A percentile compares a stretch with the other conserved stretches of the same genome.
These are phyloP conservation scores for Scorias spongiosa DNA, from an alignment of 2,329 filamentous ascomycete genomes.

Conservation along the genomic window DNA sequence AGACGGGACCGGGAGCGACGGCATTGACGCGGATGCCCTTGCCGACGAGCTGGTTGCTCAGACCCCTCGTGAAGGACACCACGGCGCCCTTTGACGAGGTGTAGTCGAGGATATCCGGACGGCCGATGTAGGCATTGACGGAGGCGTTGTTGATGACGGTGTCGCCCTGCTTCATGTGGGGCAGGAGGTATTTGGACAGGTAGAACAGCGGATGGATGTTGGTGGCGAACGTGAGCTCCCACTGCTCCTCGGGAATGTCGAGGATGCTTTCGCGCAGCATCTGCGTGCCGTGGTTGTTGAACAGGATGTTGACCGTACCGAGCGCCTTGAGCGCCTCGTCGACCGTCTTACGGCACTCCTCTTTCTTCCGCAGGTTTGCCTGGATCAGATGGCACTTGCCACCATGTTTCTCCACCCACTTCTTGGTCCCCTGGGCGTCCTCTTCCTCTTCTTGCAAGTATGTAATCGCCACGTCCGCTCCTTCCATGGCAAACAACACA, in stretches of 20 bases:
- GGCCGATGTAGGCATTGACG: slow-evolving; percentile 69
- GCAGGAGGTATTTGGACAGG: slow-evolving; percentile 60
- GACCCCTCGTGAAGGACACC: slow-evolving; percentile 59
- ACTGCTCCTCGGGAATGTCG: slow-evolving; percentile 64
- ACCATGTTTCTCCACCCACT: slow-evolving; percentile 51
- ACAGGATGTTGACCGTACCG: slow-evolving; percentile 57
- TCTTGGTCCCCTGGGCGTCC: slow-evolving; percentile 62
- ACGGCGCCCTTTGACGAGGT: slow-evolving; percentile 68
- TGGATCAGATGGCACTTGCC: slow-evolving; percentile 48
- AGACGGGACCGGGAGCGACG: slow-evolving; percentile 64
- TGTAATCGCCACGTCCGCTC: slow-evolving; percentile 56
- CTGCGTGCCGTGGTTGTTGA: slow-evolving; percentile 59
- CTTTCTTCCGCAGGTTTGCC: slow-evolving; percentile 47
- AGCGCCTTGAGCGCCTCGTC: slow-evolving; percentile 51
- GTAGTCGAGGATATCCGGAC: slow-evolving; percentile 68
- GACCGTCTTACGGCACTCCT: slow-evolving; percentile 55
- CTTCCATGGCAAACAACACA: slow-evolving; percentile 67
- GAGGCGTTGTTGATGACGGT: slow-evolving; percentile 78
- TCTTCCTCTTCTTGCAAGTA: slow-evolving; percentile 63
- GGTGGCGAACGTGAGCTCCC: slow-evolving; percentile 63
- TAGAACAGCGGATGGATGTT: slow-evolving; percentile 72
- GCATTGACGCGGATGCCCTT: slow-evolving; percentile 65
- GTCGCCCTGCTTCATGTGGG: slow-evolving; percentile 58
- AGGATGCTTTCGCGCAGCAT: slow-evolving; percentile 58
- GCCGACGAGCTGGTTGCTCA: slow-evolving; percentile 58